Evolutionary conservation across 1,139 yeast species (phyloP), one percentile per base, ranked within the genome.

Genomic region (Hanseniaspora gamundiae): DNA sequence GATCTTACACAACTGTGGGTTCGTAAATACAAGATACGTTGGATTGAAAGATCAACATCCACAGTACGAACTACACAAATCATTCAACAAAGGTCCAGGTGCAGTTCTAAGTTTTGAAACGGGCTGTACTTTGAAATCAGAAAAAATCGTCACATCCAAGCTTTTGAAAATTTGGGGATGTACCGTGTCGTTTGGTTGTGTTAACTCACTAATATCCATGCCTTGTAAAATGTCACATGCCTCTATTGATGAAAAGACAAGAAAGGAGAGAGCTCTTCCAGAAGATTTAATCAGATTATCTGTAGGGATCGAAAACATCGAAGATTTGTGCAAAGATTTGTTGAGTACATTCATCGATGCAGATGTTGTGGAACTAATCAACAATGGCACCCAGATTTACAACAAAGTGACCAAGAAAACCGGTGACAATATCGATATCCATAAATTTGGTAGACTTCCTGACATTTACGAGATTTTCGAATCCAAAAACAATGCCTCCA

Each of bases 171-270:
- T 88, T 39, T 88, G 84, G 68, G 87, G 91, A 33, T 86, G 88
- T 51, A 85, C 95, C 9, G 96, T 88, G 4, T 83, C 94, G 5
- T 88, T 88, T 64, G 97, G 97, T 17, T 83, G 95, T 61, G 95
- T 88, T 47, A 85, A 86, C 65, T 84, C 95, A 17, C 70, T 88
- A 56, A 85, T 88, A 47, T 82, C 93, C 40, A 76, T 87, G 81
- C 96, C 96, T 11, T 85, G 95, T 63, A 77, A 77, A 62, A 87
- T 87, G 96, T 84, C 95, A 2, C 96, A 87, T 59, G 96, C 96
- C n/a, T 80, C 95, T 5, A 87, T 88, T 51, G 95, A 86, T 57
- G 81, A 87, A 33, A 78, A 83, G 56, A 80, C 87, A 8, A 74
- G 95, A 60, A 79, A 80, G 48, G 94, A 83, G 62, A 74, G 96